These are phyloP conservation scores for Penicillium manginii DNA, from an alignment of 495 filamentous ascomycete genomes.

Conservation along the genomic window DNA sequence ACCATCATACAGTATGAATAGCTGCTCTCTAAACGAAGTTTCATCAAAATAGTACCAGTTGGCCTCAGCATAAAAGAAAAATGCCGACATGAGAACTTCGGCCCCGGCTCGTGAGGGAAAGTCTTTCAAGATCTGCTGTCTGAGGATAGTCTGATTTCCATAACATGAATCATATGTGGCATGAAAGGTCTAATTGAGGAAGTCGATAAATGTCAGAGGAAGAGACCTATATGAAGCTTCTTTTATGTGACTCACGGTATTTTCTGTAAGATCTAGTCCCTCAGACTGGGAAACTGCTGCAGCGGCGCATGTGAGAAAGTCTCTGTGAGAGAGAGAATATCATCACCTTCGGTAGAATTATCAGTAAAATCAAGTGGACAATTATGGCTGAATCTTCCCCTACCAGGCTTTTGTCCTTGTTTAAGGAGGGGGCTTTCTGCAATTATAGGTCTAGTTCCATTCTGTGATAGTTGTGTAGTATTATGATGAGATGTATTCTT, in stretches of 20 bases:
- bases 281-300: conserved; percentile 8
- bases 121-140: conserved; percentile 1
- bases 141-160: neutral
- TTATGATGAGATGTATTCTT: neutral
- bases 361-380: neutral
- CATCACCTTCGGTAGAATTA: conserved; percentile 2
- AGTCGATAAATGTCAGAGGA: neutral
- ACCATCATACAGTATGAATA: neutral
- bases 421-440: neutral
- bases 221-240: neutral
- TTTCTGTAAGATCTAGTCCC: conserved; percentile 1
- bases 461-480: conserved; percentile 2
- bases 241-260: neutral
- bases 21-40: neutral
- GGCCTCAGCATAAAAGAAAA: conserved; percentile 1
- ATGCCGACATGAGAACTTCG: conserved; percentile 1
- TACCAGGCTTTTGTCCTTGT: neutral
- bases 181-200: neutral
- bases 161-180: neutral
- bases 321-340: conserved; percentile 5
- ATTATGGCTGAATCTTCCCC: neutral
- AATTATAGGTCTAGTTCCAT: conserved; percentile 1
- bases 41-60: conserved; percentile 3
- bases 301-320: conserved; percentile 6
- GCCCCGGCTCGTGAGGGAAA: neutral